Percentiles rank a stretch among this genome's conserved stretches.
Conservation (phyloP, 257 asterid species). For the Penstemon newberryi region DNA sequence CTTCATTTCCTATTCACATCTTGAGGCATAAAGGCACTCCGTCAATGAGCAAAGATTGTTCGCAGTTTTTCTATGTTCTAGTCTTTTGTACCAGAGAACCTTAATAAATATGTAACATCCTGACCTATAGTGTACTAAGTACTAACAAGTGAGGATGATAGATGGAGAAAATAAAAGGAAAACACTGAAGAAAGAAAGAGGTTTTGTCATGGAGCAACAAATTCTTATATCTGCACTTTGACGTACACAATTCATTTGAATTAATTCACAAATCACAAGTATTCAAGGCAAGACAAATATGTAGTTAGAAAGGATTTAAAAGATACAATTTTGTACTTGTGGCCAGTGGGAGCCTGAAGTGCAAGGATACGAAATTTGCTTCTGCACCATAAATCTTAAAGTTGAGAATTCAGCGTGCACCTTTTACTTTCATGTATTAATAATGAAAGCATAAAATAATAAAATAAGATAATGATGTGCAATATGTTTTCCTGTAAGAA, state of each 20-base stretch:
- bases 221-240: not conserved
- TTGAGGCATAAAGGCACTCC: not conserved
- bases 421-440: no score
- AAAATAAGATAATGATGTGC: not conserved
- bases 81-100: no score
- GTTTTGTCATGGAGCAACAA: not conserved
- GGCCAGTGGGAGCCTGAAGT: not conserved
- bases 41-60: no score
- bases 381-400: not conserved
- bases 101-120: no score
- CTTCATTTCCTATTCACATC: not conserved
- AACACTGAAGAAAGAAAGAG: not conserved
- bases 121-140: not conserved
- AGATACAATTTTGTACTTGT: not conserved
- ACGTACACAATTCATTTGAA: not conserved
- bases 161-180: not conserved
- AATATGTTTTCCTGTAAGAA: not conserved
- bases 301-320: not conserved
- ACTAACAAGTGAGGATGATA: not conserved
- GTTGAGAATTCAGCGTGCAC: no score
- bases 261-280: not conserved
- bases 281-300: not conserved
- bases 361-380: not conserved
- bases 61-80: no score
- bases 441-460: not conserved